Evolutionary conservation across 108 stramenopile genomes (phyloP).

Genomic region (Pinguiococcus pyrenoidosus): DNA sequence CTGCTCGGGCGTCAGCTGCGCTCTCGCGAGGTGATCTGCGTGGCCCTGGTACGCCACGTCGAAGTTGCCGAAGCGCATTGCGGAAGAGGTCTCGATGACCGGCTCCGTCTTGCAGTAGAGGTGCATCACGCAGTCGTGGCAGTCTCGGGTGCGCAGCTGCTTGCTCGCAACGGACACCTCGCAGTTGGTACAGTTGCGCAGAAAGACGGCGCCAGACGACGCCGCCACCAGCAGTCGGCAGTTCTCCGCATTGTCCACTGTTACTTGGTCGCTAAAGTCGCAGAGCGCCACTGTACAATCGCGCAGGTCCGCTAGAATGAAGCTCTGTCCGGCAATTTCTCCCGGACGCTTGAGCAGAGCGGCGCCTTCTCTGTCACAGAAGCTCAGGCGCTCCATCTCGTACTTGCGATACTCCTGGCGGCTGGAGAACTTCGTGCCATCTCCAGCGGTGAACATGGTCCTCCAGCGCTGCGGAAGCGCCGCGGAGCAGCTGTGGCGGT

Average conservation of each 20-base stretch:
- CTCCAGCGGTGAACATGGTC: conserved; percentile 55
- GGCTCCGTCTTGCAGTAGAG: not conserved
- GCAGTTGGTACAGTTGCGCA: not conserved
- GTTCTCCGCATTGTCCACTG: too few relatives aligned
- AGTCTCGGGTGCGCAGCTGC: not conserved
- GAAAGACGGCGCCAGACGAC: not conserved
- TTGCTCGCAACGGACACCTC: not conserved
- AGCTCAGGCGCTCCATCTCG: conserved; percentile 55
- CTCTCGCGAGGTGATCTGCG: not conserved
- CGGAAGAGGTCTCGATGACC: not conserved
- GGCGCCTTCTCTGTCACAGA: conserved; percentile 33
- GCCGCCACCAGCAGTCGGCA: not conserved
- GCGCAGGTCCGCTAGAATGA: conserved; percentile 46
- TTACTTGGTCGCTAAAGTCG: too few relatives aligned
- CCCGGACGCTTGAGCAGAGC: conserved; percentile 44
- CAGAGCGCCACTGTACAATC: too few relatives aligned
- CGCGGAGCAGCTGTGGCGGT: too few relatives aligned
- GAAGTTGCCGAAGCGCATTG: not conserved
- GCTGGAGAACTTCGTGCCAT: conserved; percentile 49
- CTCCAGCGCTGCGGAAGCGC: too few relatives aligned
- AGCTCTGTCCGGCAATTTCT: conserved; percentile 49
- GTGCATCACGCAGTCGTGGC: not conserved
- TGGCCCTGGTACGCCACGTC: not conserved
- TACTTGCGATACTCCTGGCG: conserved; percentile 45
- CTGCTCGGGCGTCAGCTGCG: not conserved